Base-by-base conservation (phyloP, 371 early-diverging fungal genomes). In the Phascolomyces articulosus region DNA sequence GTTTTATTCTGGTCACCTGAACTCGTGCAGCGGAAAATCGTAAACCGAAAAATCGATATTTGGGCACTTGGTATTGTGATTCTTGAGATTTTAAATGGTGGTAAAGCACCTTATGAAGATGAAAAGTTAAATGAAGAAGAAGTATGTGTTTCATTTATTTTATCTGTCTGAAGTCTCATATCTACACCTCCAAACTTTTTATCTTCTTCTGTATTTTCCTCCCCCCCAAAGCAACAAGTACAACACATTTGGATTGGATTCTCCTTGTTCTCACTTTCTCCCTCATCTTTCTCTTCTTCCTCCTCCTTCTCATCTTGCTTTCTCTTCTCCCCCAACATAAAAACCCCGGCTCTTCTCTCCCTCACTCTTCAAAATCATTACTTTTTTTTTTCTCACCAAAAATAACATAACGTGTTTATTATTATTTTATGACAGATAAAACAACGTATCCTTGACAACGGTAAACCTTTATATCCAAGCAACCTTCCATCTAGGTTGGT, bases 1-100 rank as follows among this genome's bases (percentile, higher is more conserved):
- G 80, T 82, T 21, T 69, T 82, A 29, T 82, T 82, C 65, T 82
- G 83, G 83, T 73, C 83, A 62, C 83, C 83, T 55, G 83, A 82
- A 71, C 60, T 79, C 57, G 78, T 79, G 27, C 71, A 76, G 54
- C 74, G 78, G 44, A 74, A 76, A 59, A 69, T 82, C 31, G 75
- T 82, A 10, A 73, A 79, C 68, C 69, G 73, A 26, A 82, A 82
- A 66, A 60, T 78, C 1, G 82, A 82, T 49, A 72, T 82, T 28
- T 82, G 82, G 82, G 82, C 82, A 3, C 66, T 82, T 21, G 82
- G 82, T 40, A 82, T 82, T 63, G 82, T 82, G 4, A 77, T 82
- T 21, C 68, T 82, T 13, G 78, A 82, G 48, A 72, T 82, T 8
- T 62, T 82, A 4, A 78, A 78, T 67, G 78, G 79, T 3, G 83